Percentiles rank a stretch among this genome's conserved stretches.
These are phyloP conservation scores for Acrocalymma vagum DNA, from an alignment of 2,329 filamentous ascomycete species.

Conservation along the genomic window DNA sequence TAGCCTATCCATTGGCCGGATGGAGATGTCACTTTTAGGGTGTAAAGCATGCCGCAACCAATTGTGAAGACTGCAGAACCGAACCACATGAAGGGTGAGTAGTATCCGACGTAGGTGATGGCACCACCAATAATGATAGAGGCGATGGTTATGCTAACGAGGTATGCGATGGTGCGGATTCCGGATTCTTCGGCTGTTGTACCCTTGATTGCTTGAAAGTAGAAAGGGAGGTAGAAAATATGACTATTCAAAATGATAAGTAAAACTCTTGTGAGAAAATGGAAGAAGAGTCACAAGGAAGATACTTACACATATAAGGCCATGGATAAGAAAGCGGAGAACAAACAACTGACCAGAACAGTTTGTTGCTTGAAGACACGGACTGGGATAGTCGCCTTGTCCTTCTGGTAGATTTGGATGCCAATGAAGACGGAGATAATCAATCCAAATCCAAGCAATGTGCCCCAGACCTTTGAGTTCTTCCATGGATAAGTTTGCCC, in stretches of 20 bases:
- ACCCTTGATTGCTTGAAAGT: constrained; percentile 55
- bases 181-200: constrained; percentile 48
- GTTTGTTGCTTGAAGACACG: constrained; percentile 47
- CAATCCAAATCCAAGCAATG: constrained; percentile 59
- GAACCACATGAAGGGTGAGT: constrained; percentile 49
- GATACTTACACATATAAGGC: constrained; percentile 43
- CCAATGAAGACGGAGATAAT: constrained; percentile 54
- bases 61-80: constrained; percentile 45
- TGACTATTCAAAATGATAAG: constrained; percentile 28
- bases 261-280: background rate
- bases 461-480: constrained; percentile 57
- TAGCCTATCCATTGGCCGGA: constrained; percentile 50
- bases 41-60: constrained; percentile 49
- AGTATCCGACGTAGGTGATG: constrained; percentile 39
- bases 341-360: constrained; percentile 41
- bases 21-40: constrained; percentile 33
- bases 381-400: constrained; percentile 40
- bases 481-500: constrained; percentile 58
- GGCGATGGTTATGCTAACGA: constrained; percentile 35
- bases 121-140: constrained; percentile 36
- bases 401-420: constrained; percentile 38
- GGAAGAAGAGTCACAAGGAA: background rate
- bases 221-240: constrained; percentile 50
- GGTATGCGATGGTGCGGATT: constrained; percentile 44
- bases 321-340: constrained; percentile 47